Evolutionary conservation across 805 yeast species (phyloP).

Genomic region (Geotrichum ghanense): DNA sequence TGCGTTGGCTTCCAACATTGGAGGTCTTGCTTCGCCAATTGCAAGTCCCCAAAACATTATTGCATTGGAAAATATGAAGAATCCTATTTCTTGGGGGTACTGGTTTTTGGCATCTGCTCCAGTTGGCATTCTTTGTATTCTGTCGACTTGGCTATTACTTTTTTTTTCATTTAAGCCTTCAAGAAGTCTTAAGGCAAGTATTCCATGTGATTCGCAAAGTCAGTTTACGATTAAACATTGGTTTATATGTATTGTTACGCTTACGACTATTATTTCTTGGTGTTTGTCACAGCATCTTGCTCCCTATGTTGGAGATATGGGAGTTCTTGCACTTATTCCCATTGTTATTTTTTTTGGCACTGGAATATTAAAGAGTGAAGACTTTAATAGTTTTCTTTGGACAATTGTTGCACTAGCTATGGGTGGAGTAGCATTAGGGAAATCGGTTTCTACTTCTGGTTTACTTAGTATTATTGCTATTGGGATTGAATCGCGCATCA

Average conservation of each 20-base stretch:
- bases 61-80: conserved; percentile 79
- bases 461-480: conserved; percentile 67
- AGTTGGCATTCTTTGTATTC: conserved; percentile 50
- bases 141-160: conserved; percentile 67
- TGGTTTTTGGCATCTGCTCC: conserved; percentile 91
- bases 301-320: conserved; percentile 83
- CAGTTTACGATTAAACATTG: conserved; percentile 70
- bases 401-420: conserved; percentile 89
- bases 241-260: conserved; percentile 57
- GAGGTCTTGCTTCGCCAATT: conserved; percentile 96
- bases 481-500: conserved; percentile 49
- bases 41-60: conserved; percentile 94
- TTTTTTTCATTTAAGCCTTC: conserved; percentile 47
- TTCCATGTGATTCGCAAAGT: conserved; percentile 41
- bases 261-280: conserved; percentile 75
- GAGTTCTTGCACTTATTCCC: conserved; percentile 87
- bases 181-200: conserved; percentile 36
- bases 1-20: conserved; percentile 85
- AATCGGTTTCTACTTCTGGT: conserved; percentile 89
- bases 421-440: conserved; percentile 97
- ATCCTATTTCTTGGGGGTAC: conserved; percentile 76
- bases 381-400: conserved; percentile 94
- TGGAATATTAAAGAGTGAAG: conserved; percentile 76
- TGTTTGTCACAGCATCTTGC: conserved; percentile 72
- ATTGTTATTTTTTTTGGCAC: conserved; percentile 87